Conservation (phyloP, 169 alveolate genomes). For the Plasmodium adleri region DNA sequence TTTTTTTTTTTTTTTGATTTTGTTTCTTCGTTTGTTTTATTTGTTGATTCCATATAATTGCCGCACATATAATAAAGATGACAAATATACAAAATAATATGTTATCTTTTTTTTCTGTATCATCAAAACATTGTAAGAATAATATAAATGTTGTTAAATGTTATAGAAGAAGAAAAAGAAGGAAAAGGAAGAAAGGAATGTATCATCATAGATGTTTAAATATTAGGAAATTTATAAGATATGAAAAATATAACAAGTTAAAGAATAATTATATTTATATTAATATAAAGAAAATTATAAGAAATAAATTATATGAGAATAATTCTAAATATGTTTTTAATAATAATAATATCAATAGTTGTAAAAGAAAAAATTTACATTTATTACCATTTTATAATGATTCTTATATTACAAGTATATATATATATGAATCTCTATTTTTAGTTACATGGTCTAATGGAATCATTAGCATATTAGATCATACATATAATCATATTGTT, state of each 20-base stretch:
- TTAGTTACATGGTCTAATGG: slow-evolving; percentile 64
- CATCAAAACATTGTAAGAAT: neutral
- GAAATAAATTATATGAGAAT: slow-evolving; percentile 8
- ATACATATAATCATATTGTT: slow-evolving; percentile 25
- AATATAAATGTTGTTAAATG: neutral
- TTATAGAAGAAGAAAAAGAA: slow-evolving; percentile 4
- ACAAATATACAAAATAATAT: slow-evolving; percentile 14
- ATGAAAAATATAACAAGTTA: slow-evolving; percentile 22
- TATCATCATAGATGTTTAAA: slow-evolving; percentile 49
- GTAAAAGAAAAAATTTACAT: neutral
- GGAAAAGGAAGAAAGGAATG: slow-evolving; percentile 30
- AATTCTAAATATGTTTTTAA: neutral
- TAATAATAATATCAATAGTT: neutral
- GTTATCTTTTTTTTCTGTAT: neutral
- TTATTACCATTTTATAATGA: slow-evolving; percentile 5
- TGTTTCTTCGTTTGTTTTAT: no score
- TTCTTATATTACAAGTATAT: slow-evolving; percentile 33
- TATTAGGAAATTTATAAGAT: slow-evolving; percentile 29
- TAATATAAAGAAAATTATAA: slow-evolving; percentile 46
- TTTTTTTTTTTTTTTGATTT: no score
- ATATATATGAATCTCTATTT: slow-evolving; percentile 38
- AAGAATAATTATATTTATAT: slow-evolving; percentile 46
- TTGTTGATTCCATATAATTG: no score
- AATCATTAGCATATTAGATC: slow-evolving; percentile 35
- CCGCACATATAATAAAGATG: slow-evolving; percentile 7